Base-by-base conservation (phyloP, 345 rosid genomes). In the Arabidopsis arenosa region DNA sequence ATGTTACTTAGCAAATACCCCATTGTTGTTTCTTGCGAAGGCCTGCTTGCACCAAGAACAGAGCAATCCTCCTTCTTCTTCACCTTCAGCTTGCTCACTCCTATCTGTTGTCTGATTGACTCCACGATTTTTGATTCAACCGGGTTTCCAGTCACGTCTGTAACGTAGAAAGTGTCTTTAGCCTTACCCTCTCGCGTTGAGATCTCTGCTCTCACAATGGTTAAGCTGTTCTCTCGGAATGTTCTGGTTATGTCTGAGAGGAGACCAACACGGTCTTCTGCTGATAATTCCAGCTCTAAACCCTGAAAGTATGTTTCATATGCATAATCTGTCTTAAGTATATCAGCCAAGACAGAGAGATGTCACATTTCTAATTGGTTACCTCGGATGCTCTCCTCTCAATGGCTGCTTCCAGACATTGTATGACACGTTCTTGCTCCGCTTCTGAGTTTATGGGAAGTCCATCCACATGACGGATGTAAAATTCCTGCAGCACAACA, bases 221-320 rank as follows among this genome's bases (percentile, higher is more conserved):
- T 81, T 12, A 92, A 89, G 65, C 97, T 93, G 37, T 95, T 90
- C 77, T 95, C 97, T 81, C 97, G 76, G 65, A 95, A 92, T 75
- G 93, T 95, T 63, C 99, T 91, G 28, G 99, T 95, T 52, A 87
- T 97, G 37, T 95, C 97, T 0, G 99, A 90, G 51, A 95, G 80
- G 32, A 95, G 95, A 66, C 99, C 97, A 6, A 80, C 85, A 67
- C 97, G 75, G 79, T 95, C 99, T 43, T 89, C 91, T 15, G 91
- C 77, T 59, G 91, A 86, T 57, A 95, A 83, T 66, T 95, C 96
- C 69, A 92, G 86, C 69, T 88, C 87, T 66, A 95, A 81, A 17
- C 99, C 97, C 97, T 95, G 87, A 65, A 65, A 72, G 7, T 44
- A 64, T 64, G 37, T 17, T 23, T 44, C 37, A 9, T 7, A 32